Conservation (phyloP, 805 yeast genomes). For the Candida nonsorbophila region DNA sequence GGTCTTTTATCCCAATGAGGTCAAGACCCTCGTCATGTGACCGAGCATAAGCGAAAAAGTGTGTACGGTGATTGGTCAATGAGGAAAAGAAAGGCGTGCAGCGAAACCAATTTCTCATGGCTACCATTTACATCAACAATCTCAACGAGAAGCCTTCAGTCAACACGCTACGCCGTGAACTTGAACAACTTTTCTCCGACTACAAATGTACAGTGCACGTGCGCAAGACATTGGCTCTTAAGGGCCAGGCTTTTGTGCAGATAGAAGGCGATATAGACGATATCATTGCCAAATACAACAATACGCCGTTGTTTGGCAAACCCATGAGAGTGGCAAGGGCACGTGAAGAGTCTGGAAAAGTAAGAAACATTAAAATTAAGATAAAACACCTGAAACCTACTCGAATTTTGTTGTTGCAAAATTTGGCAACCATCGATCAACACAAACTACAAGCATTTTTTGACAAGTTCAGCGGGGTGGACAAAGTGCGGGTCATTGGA, state of each 20-base stretch:
- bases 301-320: slow-evolving; percentile 34
- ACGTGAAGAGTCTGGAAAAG: slow-evolving; percentile 3
- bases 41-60: no score
- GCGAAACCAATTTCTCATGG: no score
- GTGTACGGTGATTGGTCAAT: not conserved
- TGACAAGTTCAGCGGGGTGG: slow-evolving; percentile 50
- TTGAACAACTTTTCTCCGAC: slow-evolving; percentile 36
- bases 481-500: slow-evolving; percentile 61
- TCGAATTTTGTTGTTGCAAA: no score
- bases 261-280: slow-evolving; percentile 42
- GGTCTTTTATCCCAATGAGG: no score
- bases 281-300: slow-evolving; percentile 31
- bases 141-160: slow-evolving; percentile 64
- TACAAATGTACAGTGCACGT: slow-evolving; percentile 42
- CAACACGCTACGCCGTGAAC: slow-evolving; percentile 40
- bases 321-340: slow-evolving; percentile 7
- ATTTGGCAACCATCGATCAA: no score
- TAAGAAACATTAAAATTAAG: slow-evolving; percentile 8
- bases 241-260: slow-evolving; percentile 77
- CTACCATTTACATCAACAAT: slow-evolving; percentile 60
- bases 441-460: slow-evolving; percentile 35
- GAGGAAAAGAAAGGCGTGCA: not conserved
- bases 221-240: slow-evolving; percentile 55
- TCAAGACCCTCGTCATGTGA: no score
- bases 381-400: slow-evolving; percentile 4